Conservation (phyloP, 495 filamentous ascomycete genomes). For the Clavariopsis aquatica region DNA sequence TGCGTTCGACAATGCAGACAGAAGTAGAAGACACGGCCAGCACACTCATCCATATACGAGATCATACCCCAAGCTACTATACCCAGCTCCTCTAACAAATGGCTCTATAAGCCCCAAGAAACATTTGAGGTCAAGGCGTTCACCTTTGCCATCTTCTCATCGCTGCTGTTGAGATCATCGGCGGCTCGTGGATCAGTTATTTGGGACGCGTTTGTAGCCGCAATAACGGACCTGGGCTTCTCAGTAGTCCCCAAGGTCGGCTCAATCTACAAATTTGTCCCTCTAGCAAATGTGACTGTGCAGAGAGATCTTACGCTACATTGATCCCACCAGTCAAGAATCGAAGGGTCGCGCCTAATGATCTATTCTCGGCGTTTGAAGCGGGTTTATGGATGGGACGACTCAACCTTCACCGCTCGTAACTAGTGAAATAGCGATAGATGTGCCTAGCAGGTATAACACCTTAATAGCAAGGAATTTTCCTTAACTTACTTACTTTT, state of each 20-base stretch:
- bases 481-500: no score
- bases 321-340: conserved; percentile 5
- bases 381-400: conserved; percentile 13
- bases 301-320: conserved; percentile 8
- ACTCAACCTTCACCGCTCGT: conserved; percentile 8
- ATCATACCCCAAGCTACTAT: conserved; percentile 1
- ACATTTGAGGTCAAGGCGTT: conserved; percentile 7
- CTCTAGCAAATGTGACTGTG: conserved; percentile 5
- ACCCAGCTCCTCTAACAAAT: not conserved
- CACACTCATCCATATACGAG: conserved; percentile 6
- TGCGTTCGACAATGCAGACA: conserved; percentile 1
- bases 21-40: conserved; percentile 14
- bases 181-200: conserved; percentile 9
- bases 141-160: conserved; percentile 8
- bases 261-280: conserved; percentile 17
- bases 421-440: conserved; percentile 1
- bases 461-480: no score
- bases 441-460: no score
- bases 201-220: conserved; percentile 8
- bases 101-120: not conserved
- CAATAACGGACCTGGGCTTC: conserved; percentile 12
- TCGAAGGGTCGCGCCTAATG: conserved; percentile 10
- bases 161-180: conserved; percentile 15
- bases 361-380: conserved; percentile 5
- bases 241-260: conserved; percentile 13